Percentiles rank a stretch among this genome's conserved stretches.
phyloP scores from a whole-genome alignment of 345 rosid genomes.

The Hypericum perforatum region DNA sequence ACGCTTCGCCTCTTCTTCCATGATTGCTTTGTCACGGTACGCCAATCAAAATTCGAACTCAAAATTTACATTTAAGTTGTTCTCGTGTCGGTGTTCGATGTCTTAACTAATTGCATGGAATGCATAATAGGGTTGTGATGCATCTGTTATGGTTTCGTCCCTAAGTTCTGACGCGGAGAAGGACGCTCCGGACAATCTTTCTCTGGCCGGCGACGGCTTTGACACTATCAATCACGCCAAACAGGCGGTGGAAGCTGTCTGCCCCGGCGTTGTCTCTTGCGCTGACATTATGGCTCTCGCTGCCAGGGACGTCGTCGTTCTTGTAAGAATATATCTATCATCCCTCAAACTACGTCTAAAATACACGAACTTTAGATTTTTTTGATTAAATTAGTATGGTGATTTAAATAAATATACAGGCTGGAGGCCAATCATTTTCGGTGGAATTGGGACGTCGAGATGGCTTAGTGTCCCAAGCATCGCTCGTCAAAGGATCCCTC shows the following conservation, averaged over 20 bases:
- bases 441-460: slow-evolving; percentile 85
- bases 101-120: background rate
- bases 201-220: slow-evolving; percentile 90
- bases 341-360: background rate
- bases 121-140: slow-evolving; percentile 72
- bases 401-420: slow-evolving; percentile 26
- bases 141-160: slow-evolving; percentile 53
- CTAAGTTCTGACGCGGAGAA: slow-evolving; percentile 75
- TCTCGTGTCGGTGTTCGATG: background rate
- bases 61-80: background rate
- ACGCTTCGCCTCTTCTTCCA: slow-evolving; percentile 89
- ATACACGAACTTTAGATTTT: background rate
- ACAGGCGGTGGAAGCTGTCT: slow-evolving; percentile 50
- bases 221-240: slow-evolving; percentile 71
- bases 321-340: slow-evolving; percentile 38
- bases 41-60: background rate
- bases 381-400: background rate
- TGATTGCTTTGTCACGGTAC: slow-evolving; percentile 76
- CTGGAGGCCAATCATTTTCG: slow-evolving; percentile 59
- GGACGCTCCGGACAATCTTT: slow-evolving; percentile 63
- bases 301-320: slow-evolving; percentile 67
- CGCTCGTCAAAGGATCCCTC: slow-evolving; percentile 53
- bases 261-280: slow-evolving; percentile 73
- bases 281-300: slow-evolving; percentile 77
- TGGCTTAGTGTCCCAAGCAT: slow-evolving; percentile 50